Evolutionary conservation across 2,329 filamentous ascomycete species (phyloP).

Genomic region (Rhexocercosporidium sp.): DNA sequence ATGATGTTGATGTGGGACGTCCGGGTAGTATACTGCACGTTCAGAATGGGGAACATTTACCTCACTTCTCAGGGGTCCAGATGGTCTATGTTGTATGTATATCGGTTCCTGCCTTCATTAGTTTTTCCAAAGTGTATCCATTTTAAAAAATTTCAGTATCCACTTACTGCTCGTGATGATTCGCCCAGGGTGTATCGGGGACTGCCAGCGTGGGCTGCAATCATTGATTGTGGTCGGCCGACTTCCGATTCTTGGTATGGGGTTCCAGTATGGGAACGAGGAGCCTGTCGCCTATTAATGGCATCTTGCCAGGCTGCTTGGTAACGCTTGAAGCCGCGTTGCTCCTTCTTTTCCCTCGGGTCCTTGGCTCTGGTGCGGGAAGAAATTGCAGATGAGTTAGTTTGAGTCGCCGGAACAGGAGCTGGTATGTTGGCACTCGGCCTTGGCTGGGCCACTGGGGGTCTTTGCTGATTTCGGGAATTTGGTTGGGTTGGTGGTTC

Average conservation of each 20-base stretch:
- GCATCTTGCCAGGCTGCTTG: conserved; percentile 44
- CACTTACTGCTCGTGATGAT: conserved; percentile 20
- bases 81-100: conserved; percentile 28
- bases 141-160: neutral
- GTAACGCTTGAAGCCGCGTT: conserved; percentile 42
- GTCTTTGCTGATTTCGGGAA: conserved; percentile 25
- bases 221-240: neutral
- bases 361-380: conserved; percentile 31
- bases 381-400: conserved; percentile 23
- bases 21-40: conserved; percentile 31
- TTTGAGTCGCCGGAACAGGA: neutral
- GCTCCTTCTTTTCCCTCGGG: conserved; percentile 32
- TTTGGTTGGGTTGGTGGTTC: conserved; percentile 23
- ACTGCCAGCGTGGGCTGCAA: neutral
- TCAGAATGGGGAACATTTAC: conserved; percentile 36
- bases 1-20: conserved; percentile 19
- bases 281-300: conserved; percentile 32
- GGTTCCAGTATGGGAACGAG: neutral
- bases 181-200: neutral
- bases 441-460: neutral
- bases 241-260: neutral
- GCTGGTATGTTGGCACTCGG: neutral
- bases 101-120: conserved; percentile 32
- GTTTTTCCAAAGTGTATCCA: conserved; percentile 16
- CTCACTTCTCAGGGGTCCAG: conserved; percentile 33